Base-by-base conservation (phyloP, 495 filamentous ascomycete species). In the Trichodelitschia bisporula region DNA sequence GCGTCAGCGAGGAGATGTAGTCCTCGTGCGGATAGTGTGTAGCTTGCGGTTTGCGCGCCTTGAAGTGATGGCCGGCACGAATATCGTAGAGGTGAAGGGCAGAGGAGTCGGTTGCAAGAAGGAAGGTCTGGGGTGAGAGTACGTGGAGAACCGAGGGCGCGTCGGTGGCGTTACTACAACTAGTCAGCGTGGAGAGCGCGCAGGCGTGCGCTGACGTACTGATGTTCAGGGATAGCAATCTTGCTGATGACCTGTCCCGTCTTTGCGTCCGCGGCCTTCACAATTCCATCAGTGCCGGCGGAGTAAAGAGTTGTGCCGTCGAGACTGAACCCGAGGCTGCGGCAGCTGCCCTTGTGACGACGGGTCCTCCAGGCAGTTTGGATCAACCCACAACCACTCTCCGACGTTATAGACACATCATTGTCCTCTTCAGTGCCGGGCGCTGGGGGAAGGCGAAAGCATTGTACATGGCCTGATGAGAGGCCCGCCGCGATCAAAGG, bases 261-360 rank as follows among this genome's bases (percentile, higher is more conserved):
- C 43, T 67, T 61, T 1, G 72, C 61, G 26, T 64, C 69, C 24
- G 84, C 89, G 28, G 72, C 73, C 50, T 97, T 97, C 33, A 97
- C 62, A 20, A 95, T 49, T 15, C 76, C 70, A 54, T 97, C 89
- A 27, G 72, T 84, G 25, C 86, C 89, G 13, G 78, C 74, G 0
- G 82, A 91, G 49, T 80, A 92, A 32, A 95, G 58, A 20, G 58
- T 53, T 35, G 63, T 51, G 11, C 80, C 83, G 41, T 90, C 82
- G 30, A 63, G 43, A 36, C 69, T 72, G 44, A 83, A 95, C 4
- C 58, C 62, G 31, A 93, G 54, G 29, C 61, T 63, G 19, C 86
- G 61, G 44, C 83, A 92, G 52, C 80, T 91, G 3, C 80, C 86
- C 57, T 89, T 83, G 49, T 97, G 86, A 31, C 86, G 61, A 32